Evolutionary conservation across 176 grass and related monocot species (phyloP).

Genomic region (Zea luxurians): DNA sequence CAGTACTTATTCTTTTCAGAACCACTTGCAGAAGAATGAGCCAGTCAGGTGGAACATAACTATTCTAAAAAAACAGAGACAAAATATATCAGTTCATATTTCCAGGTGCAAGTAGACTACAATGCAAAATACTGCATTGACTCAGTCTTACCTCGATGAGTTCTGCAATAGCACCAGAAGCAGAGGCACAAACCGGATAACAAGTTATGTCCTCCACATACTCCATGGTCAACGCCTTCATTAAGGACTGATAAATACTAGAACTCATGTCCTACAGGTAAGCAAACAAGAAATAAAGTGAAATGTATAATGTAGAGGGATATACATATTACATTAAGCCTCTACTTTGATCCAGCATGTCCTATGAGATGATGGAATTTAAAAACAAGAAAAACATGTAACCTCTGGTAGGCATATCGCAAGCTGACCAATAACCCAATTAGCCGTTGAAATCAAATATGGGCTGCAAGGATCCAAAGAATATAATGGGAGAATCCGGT

Average conservation of each 20-base stretch:
- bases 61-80: slow-evolving; percentile 54
- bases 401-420: slow-evolving; percentile 72
- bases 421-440: slow-evolving; percentile 85
- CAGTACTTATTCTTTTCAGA: slow-evolving; percentile 54
- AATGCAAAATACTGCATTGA: neutral
- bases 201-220: slow-evolving; percentile 60
- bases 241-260: slow-evolving; percentile 77
- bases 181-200: slow-evolving; percentile 79
- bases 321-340: slow-evolving; percentile 22
- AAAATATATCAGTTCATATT: slow-evolving; percentile 32
- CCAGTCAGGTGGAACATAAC: slow-evolving; percentile 66
- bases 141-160: slow-evolving; percentile 71
- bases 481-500: slow-evolving; percentile 77
- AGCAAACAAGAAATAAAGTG: slow-evolving; percentile 38
- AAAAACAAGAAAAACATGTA: slow-evolving; percentile 28
- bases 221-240: slow-evolving; percentile 57
- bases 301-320: slow-evolving; percentile 12
- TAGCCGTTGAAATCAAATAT: slow-evolving; percentile 87
- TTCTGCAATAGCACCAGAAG: slow-evolving; percentile 71
- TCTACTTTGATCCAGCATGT: slow-evolving; percentile 19
- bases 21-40: slow-evolving; percentile 64
- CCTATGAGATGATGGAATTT: slow-evolving; percentile 16
- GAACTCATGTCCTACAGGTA: slow-evolving; percentile 60
- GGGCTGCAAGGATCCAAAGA: slow-evolving; percentile 52
- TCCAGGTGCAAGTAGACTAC: slow-evolving; percentile 18